Evolutionary conservation across 768 basidiomycete species (phyloP), one percentile per base, ranked within the genome.

Genomic region (Suillus plorans): DNA sequence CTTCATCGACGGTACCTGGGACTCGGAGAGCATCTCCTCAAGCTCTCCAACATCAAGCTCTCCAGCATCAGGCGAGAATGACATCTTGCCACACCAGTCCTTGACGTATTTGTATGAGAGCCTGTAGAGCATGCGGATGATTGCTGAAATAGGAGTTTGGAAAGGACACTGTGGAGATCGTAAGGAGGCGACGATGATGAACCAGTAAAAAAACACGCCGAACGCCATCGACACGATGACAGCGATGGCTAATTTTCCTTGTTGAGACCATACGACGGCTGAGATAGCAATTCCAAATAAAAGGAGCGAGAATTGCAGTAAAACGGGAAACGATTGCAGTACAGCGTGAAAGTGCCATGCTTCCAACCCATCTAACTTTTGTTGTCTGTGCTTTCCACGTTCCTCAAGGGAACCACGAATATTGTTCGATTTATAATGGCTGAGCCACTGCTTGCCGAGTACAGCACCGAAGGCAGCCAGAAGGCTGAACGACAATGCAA

Each of bases 391-490:
- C n/a, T 60, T 60, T 42, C 60, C 60, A 3, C 60, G 60, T 1
- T 60, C 60, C 25, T 52, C 60, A 28, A 60, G 45, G 14, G 68
- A 66, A 5, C 67, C 67, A 22, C 13, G 63, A 6, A 41, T 42
- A 10, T 50, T 41, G 72, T 67, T 45, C 18, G 45, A 63, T 42
- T 61, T 41, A 57, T 62, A 68, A 39, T 65, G 57, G 31, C 60
- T 50, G 36, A 68, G 52, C 68, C 68, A 68, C 37, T 68, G 68
- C 36, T 65, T 69, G 55, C 67, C 67, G 3, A 69, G 58, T 20
- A 68, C 58, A 3, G 71, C 71, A 0, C 71, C 71, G 25, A 72
- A 61, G 16, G 71, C 71, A 39, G 71, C 69, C 14, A 71, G 66
- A n/a, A 71, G 58, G 55, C 71, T 72, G 16, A 64, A 62, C 22